Base-by-base conservation (phyloP, 805 yeast genomes). In the Candida michaelii region DNA sequence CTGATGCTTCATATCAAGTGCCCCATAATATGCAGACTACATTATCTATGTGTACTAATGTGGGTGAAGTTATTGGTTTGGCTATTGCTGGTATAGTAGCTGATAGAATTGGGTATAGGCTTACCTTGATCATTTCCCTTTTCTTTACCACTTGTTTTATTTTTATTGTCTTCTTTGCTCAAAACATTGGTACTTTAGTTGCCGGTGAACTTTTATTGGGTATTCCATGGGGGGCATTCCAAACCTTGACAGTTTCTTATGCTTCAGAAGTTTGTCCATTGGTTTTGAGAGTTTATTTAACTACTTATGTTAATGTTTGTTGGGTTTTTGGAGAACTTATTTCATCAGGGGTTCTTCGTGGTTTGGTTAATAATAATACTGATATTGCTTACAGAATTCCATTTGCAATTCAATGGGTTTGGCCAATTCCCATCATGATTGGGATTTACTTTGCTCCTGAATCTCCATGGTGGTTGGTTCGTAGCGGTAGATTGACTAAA, bases 311-410 rank as follows among this genome's bases (percentile, higher is more conserved):
- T 45, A 76, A 76, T 54, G 49, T 73, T 39, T 74, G 80, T 52
- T 78, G 80, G 79, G 73, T 70, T 24, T 52, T 75, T 46, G 86
- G 86, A 29, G 83, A 79, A 52, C 62, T 81, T 23, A 60, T 80
- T 42, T 66, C 79, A 8, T 58, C 79, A 12, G 81, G 84, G 43
- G 74, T 80, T 13, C 59, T 69, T 48, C 65, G 63, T 47, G 77
- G 66, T 38, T 56, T 60, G 39, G 53, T 55, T 16, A 42, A 37
- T 18, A 46, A 50, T 44, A 43, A 31, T 10, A 51, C 59, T 24
- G 23, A 30, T 9, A 51, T 64, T 15, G 71, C 79, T 4, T 80
- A 76, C 56, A 64, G 69, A 42, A 63, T 76, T 30, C 83, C 85
- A 10, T 77, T 75, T 54, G 82, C 79, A 2, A 44, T 79, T 10